Conservation (phyloP, 305 asterid species). For the Solanum hybrid region DNA sequence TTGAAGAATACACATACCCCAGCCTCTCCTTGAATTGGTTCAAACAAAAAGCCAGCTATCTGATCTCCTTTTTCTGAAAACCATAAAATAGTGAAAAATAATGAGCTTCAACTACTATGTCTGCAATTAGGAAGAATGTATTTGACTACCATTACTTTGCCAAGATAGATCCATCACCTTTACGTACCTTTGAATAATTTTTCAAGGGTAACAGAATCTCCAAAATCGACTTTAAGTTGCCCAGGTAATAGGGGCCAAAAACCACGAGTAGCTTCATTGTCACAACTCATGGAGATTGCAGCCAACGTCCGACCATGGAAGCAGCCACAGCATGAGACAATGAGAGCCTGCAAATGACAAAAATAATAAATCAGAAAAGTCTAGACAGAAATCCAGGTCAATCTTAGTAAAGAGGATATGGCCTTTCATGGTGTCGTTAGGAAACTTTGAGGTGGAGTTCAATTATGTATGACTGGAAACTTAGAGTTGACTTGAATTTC, state of each 20-base stretch:
- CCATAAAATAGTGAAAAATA: conserved; percentile 12
- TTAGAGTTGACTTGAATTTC: not conserved
- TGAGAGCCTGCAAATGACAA: conserved; percentile 57
- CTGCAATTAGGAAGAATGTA: not conserved
- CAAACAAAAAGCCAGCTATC: conserved; percentile 89
- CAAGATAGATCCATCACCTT: not conserved
- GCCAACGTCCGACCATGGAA: conserved; percentile 94
- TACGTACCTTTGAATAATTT: conserved; percentile 60
- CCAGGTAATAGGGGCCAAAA: conserved; percentile 91
- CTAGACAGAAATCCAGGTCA: not conserved
- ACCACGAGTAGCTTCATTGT: conserved; percentile 86
- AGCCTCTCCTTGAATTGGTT: conserved; percentile 99
- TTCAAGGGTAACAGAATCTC: conserved; percentile 64
- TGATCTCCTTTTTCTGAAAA: conserved; percentile 76
- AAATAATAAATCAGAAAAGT: not conserved
- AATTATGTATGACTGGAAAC: not conserved
- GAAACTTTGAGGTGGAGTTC: not conserved
- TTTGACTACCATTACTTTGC: not conserved
- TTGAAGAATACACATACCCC: conserved; percentile 61
- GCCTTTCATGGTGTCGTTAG: not conserved
- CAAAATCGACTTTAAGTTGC: conserved; percentile 80
- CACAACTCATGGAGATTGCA: conserved; percentile 96
- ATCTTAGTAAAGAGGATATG: not conserved
- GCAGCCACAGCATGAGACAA: conserved; percentile 97
- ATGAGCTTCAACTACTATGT: not conserved